Conservation (phyloP, 441 rosid species). For the Syzygium syzygioides region DNA sequence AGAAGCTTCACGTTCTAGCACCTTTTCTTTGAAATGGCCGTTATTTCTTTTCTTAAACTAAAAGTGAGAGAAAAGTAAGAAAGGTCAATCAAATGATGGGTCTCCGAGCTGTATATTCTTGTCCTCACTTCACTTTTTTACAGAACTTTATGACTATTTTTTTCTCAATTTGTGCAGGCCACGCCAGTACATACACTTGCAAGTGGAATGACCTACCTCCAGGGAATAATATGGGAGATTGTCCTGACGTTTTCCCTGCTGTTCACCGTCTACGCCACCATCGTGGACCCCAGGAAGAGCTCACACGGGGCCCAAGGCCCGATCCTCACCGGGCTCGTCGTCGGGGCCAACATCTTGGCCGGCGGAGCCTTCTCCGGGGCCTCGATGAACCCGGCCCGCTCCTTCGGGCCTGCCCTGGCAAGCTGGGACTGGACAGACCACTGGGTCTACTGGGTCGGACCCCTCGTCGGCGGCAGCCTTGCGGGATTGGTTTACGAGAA, state of each 20-base stretch:
- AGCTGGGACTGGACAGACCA: slow-evolving; percentile 86
- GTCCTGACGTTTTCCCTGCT: slow-evolving; percentile 64
- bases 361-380: slow-evolving; percentile 87
- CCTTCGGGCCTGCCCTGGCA: slow-evolving; percentile 81
- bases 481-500: slow-evolving; percentile 72
- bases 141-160: background rate
- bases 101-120: background rate
- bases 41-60: background rate
- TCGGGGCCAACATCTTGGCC: slow-evolving; percentile 78
- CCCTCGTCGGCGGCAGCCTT: slow-evolving; percentile 71
- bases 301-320: slow-evolving; percentile 70
- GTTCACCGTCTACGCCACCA: slow-evolving; percentile 81
- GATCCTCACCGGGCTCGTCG: slow-evolving; percentile 62
- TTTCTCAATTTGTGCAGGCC: slow-evolving; percentile 15
- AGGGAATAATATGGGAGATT: slow-evolving; percentile 79
- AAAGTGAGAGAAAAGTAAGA: background rate
- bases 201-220: slow-evolving; percentile 54
- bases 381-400: slow-evolving; percentile 90
- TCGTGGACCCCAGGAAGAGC: slow-evolving; percentile 83
- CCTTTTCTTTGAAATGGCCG: background rate
- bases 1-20: background rate
- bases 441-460: slow-evolving; percentile 96
- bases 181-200: slow-evolving; percentile 62
- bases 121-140: background rate
- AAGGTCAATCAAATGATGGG: background rate